phyloP scores from a whole-genome alignment of 78 protist species.

The Monosiga brevicollis region DNA sequence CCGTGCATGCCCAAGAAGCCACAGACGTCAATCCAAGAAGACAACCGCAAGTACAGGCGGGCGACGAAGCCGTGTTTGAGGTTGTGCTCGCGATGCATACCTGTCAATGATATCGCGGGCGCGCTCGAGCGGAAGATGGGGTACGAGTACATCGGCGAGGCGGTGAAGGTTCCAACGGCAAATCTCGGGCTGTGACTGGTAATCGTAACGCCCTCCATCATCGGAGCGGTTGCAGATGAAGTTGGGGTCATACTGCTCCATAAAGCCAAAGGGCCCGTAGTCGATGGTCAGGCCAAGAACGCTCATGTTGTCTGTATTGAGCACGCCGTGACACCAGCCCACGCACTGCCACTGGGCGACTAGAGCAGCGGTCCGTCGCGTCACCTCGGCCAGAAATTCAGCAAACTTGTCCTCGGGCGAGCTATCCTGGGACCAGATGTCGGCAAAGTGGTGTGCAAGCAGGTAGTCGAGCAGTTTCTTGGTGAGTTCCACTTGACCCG shows the following conservation, averaged over 20 bases:
- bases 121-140: background rate
- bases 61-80: background rate
- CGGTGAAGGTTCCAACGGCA: conserved; percentile 29
- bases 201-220: conserved; percentile 30
- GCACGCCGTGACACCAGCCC: conserved; percentile 63
- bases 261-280: conserved; percentile 73
- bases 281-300: conserved; percentile 66
- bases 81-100: background rate
- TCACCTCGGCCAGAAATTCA: background rate
- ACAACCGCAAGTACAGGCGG: background rate
- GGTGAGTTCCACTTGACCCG: background rate
- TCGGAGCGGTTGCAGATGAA: conserved; percentile 28
- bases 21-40: background rate
- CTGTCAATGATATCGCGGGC: background rate
- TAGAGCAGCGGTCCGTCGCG: conserved; percentile 41
- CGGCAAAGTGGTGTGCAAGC: background rate
- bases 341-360: conserved; percentile 61
- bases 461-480: background rate
- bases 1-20: background rate
- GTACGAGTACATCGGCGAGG: conserved; percentile 1
- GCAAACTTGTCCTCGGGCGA: background rate
- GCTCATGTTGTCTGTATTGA: conserved; percentile 76
- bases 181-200: conserved; percentile 13
- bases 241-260: background rate
- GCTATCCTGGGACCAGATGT: background rate